Conservation (phyloP, 352 stramenopile species). For the Globisporangium sylvaticum region DNA sequence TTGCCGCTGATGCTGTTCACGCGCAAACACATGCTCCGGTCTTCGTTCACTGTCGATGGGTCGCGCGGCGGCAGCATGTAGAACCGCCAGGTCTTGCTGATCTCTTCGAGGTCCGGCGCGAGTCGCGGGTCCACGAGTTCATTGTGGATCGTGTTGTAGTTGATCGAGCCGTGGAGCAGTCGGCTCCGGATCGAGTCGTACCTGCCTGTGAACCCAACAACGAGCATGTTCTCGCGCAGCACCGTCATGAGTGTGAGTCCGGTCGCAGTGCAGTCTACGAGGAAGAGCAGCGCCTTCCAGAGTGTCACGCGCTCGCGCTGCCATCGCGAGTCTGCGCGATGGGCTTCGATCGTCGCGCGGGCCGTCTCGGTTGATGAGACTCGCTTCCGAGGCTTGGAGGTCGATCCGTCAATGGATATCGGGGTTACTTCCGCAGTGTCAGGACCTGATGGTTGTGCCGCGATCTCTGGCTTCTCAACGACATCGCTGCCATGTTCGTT, state of each 20-base stretch:
- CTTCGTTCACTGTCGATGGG: conserved; percentile 16
- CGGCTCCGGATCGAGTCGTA: conserved; percentile 16
- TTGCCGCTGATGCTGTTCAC: conserved; percentile 29
- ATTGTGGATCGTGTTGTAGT: conserved; percentile 38
- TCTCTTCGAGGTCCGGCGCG: conserved; percentile 26
- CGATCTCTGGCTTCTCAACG: neutral
- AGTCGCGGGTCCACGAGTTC: conserved; percentile 27
- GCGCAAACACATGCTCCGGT: conserved; percentile 26
- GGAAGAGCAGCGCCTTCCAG: conserved; percentile 6
- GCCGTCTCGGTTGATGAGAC: neutral
- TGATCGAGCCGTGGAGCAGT: conserved; percentile 25
- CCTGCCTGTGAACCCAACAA: conserved; percentile 16
- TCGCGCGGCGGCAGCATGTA: conserved; percentile 20
- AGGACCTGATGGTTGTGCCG: too few species aligned
- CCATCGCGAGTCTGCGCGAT: conserved; percentile 1
- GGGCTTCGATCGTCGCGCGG: neutral
- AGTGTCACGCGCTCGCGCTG: conserved; percentile 3
- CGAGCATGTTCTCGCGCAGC: conserved; percentile 25
- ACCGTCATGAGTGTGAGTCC: conserved; percentile 26
- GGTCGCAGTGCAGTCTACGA: conserved; percentile 18
- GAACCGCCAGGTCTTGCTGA: conserved; percentile 32
- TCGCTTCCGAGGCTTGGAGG: neutral
- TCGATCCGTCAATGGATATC: neutral
- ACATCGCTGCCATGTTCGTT: neutral
- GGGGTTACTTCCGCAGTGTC: neutral